Evolutionary conservation across 164 flowering plant genomes (phyloP), one percentile per base, ranked within the genome.

Genomic region (Chimonanthus salicifolius): DNA sequence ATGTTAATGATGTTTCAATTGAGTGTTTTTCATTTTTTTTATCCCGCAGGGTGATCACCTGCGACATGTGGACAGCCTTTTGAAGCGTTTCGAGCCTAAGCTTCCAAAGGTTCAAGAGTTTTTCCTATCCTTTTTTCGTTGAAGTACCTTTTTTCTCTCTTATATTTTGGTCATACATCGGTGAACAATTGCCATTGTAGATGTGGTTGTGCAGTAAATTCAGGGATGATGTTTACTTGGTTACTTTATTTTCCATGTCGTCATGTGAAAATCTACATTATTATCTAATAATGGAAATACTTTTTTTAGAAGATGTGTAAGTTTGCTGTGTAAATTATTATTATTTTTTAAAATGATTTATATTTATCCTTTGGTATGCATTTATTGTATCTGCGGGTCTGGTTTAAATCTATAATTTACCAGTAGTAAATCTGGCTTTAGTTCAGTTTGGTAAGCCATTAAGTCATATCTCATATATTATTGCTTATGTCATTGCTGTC

Each of bases 21-120:
- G 33, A 33, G 33, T 33, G 33, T 33, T 33, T 33, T 33, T 33
- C 33, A 33, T 33, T 33, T 1, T 33, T 33, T 33, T 77, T 58
- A 71, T 75, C 46, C 7, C 72, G 66, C 84, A 90, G 92, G 80
- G 47, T 21, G 82, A 77, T 75, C 81, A 77, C 49, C 78, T 84
- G 67, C 74, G 62, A 45, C 87, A 79, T 70, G 64, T 86, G 21
- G 83, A 88, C 71, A 84, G 85, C 5, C 77, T 88, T 44, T 76
- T 92, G 46, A 75, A 49, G 76, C 81, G 80, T 80, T 77, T 89
- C 48, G 82, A 54, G 60, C 91, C 97, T 47, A 62, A 81, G 43
- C 58, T 87, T 72, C 68, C 88, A 67, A 88, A 92, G 97, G 94
- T 89, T 83, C 75, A 33, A 43, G n/a, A 7, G 8, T 7, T 33